Evolutionary conservation across 495 filamentous ascomycete genomes (phyloP).

Genomic region (Darksidea phi): DNA sequence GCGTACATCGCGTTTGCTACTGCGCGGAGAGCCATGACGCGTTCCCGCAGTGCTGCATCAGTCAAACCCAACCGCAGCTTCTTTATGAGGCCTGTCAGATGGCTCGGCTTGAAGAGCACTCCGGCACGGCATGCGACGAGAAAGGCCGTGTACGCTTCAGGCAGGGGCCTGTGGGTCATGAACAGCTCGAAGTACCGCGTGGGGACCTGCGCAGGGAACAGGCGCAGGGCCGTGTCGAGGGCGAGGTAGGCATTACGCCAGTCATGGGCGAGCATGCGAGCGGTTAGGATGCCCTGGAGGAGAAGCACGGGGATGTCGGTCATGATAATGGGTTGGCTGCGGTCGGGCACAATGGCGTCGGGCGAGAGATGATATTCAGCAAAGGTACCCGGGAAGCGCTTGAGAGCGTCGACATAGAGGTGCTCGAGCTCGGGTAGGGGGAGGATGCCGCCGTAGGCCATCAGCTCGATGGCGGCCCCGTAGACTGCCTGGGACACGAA

Average conservation of each 20-base stretch:
- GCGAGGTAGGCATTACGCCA: constrained; percentile 50
- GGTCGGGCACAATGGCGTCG: constrained; percentile 42
- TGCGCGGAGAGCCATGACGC: constrained; percentile 21
- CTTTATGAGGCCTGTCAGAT: constrained; percentile 21
- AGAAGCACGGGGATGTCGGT: constrained; percentile 44
- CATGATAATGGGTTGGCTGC: constrained; percentile 31
- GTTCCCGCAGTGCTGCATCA: neutral
- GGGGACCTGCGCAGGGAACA: constrained; percentile 47
- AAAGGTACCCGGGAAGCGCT: constrained; percentile 45
- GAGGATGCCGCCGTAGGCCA: constrained; percentile 45
- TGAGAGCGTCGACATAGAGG: constrained; percentile 46
- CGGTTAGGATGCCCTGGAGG: constrained; percentile 52
- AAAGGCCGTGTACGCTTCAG: constrained; percentile 49
- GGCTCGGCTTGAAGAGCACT: constrained; percentile 32
- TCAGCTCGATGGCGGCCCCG: constrained; percentile 50
- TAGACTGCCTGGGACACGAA: constrained; percentile 45
- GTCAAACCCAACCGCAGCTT: constrained; percentile 1
- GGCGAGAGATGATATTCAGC: constrained; percentile 46
- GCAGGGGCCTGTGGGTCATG: constrained; percentile 47
- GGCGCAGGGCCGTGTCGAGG: constrained; percentile 48
- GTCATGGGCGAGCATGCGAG: constrained; percentile 47
- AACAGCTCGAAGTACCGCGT: constrained; percentile 47
- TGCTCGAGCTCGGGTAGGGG: constrained; percentile 43
- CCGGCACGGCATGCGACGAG: constrained; percentile 50
- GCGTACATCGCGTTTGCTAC: constrained; percentile 44